Evolutionary conservation across 2,329 filamentous ascomycete species (phyloP).

Genomic region (Ramularia endophylla): DNA sequence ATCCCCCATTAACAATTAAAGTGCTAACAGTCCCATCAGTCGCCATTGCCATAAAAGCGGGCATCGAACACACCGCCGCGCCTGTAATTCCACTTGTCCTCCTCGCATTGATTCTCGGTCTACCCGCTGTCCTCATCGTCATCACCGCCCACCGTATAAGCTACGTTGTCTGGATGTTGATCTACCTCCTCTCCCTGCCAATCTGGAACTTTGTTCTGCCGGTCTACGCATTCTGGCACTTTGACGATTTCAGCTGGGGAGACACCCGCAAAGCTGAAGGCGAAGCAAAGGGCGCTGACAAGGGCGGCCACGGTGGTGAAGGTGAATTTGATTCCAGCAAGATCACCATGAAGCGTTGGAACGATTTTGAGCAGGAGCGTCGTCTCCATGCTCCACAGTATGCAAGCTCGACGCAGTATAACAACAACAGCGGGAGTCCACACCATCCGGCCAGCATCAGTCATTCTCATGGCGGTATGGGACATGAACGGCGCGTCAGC

Average conservation of each 20-base stretch:
- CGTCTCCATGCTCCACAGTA: conserved; percentile 19
- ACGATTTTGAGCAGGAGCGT: conserved; percentile 75
- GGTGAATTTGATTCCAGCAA: conserved; percentile 98
- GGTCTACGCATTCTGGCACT: conserved; percentile 97
- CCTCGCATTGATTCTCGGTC: conserved; percentile 82
- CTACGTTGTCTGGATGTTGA: conserved; percentile 94
- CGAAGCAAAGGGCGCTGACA: conserved; percentile 78
- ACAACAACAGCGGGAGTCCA: background rate
- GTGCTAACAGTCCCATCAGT: conserved; percentile 49
- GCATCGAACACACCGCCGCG: conserved; percentile 50
- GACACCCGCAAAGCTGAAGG: conserved; percentile 94
- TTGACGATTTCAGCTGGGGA: conserved; percentile 99
- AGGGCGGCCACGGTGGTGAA: conserved; percentile 57
- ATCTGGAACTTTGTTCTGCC: conserved; percentile 98
- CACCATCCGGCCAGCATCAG: background rate
- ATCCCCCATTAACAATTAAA: no score
- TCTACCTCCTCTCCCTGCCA: conserved; percentile 87
- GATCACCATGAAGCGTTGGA: conserved; percentile 99
- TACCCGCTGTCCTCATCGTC: conserved; percentile 86
- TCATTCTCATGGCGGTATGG: background rate
- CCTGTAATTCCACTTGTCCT: conserved; percentile 89
- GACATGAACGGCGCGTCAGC: conserved; percentile 2
- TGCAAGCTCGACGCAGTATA: background rate
- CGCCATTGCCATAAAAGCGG: conserved; percentile 71
- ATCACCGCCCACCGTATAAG: conserved; percentile 88